Evolutionary conservation across 169 alveolate genomes (phyloP).

Genomic region (Plasmodium cynomolgi): DNA sequence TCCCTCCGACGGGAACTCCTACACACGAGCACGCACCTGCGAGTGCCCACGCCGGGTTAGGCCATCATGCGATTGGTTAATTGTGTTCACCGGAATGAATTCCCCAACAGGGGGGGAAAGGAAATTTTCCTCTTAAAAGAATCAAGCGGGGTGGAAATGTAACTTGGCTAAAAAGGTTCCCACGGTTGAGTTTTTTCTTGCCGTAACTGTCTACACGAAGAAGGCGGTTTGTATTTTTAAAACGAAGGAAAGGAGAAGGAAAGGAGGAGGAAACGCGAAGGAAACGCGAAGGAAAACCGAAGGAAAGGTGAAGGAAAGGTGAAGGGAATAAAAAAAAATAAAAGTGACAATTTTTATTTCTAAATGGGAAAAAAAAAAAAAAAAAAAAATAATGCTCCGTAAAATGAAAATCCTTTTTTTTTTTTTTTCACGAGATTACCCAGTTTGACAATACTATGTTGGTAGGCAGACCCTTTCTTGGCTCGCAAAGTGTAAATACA

Average conservation of each 20-base stretch:
- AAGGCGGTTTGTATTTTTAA: neutral
- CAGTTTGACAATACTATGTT: neutral
- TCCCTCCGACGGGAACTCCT: neutral
- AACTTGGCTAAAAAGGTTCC: neutral
- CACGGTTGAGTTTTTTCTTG: neutral
- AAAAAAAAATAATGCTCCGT: neutral
- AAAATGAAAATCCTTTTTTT: neutral
- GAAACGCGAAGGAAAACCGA: neutral
- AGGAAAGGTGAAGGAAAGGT: neutral
- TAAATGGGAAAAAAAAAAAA: neutral
- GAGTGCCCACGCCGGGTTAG: neutral
- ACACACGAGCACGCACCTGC: neutral
- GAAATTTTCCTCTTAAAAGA: neutral
- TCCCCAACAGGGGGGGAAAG: neutral
- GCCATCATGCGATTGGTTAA: neutral
- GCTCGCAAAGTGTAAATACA: neutral
- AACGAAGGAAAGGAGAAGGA: neutral
- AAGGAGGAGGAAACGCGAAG: neutral
- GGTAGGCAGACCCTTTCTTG: neutral
- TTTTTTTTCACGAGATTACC: neutral
- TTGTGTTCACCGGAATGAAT: neutral
- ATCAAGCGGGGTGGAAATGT: neutral
- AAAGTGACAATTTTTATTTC: neutral
- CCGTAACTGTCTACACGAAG: neutral
- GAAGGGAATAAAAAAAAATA: neutral